Evolutionary conservation across 768 basidiomycete species (phyloP).

Genomic region (Leccinum pellstonianum): DNA sequence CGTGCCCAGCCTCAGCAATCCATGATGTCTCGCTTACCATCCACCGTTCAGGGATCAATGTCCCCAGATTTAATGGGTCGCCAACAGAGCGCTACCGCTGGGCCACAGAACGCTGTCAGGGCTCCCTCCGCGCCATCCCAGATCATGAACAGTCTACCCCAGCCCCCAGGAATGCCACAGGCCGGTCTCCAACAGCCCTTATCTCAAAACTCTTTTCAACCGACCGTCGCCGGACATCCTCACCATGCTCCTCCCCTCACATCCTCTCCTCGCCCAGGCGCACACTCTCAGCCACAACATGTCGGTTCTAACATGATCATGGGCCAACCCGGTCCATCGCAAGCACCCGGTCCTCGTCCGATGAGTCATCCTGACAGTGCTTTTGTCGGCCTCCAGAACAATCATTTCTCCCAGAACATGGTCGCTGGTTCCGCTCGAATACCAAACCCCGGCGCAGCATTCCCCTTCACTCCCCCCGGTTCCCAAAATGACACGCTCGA

Average conservation of each 20-base stretch:
- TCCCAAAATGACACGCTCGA: constrained; percentile 50
- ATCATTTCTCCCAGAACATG: constrained; percentile 33
- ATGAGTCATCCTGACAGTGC: constrained; percentile 49
- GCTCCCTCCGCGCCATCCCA: constrained; percentile 44
- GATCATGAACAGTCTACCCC: constrained; percentile 47
- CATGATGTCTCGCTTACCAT: constrained; percentile 33
- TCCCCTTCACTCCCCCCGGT: constrained; percentile 47
- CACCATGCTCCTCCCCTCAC: constrained; percentile 31
- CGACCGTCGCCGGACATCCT: constrained; percentile 25
- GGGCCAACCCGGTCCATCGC: constrained; percentile 31
- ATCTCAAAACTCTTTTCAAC: constrained; percentile 33
- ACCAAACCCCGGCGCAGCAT: constrained; percentile 34
- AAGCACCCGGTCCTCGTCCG: constrained; percentile 31
- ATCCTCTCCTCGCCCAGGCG: constrained; percentile 32
- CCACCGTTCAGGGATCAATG: constrained; percentile 37
- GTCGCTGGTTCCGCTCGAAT: constrained; percentile 37
- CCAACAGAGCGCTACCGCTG: constrained; percentile 38
- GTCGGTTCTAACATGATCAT: constrained; percentile 31
- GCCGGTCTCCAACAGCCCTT: constrained; percentile 29
- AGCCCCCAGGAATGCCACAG: constrained; percentile 35
- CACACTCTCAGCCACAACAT: constrained; percentile 31
- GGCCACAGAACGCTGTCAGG: constrained; percentile 45
- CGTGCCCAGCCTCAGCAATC: constrained; percentile 37
- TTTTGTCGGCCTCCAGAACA: constrained; percentile 43
- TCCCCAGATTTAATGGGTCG: constrained; percentile 45